These are phyloP conservation scores for Ophiostoma himal-ulmi DNA, from an alignment of 2,329 filamentous ascomycete species.

Conservation along the genomic window DNA sequence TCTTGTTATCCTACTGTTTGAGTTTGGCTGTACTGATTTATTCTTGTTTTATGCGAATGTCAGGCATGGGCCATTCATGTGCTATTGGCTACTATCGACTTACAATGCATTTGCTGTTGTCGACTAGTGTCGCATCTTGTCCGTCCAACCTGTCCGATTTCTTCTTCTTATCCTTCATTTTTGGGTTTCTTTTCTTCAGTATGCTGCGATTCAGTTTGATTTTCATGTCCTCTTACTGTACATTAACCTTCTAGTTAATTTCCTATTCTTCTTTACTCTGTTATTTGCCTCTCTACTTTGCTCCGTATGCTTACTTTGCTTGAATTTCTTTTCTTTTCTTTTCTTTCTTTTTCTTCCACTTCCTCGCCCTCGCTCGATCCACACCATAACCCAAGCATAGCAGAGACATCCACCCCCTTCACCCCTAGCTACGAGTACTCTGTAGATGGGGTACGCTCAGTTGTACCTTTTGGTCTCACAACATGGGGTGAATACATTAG, in stretches of 20 bases:
- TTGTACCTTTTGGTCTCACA: constrained; percentile 1
- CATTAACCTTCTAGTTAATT: background rate
- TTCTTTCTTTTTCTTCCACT: constrained; percentile 9
- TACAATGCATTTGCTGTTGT: constrained; percentile 2
- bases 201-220: background rate
- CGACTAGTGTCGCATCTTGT: background rate
- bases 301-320: background rate
- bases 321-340: background rate
- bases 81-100: background rate
- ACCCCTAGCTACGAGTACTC: constrained; percentile 14
- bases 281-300: background rate
- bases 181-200: background rate
- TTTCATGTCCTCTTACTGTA: background rate
- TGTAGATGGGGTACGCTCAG: background rate
- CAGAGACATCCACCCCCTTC: constrained; percentile 15
- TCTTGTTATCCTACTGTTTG: background rate
- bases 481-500: background rate
- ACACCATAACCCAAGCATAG: constrained; percentile 9
- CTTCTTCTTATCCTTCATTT: too few relatives aligned
- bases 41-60: background rate
- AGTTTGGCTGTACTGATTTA: background rate
- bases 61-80: background rate
- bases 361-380: constrained; percentile 1
- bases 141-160: background rate
- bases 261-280: background rate